Evolutionary conservation across 106 monocot species (phyloP).

Genomic region (Alisma plantagoaquatica): DNA sequence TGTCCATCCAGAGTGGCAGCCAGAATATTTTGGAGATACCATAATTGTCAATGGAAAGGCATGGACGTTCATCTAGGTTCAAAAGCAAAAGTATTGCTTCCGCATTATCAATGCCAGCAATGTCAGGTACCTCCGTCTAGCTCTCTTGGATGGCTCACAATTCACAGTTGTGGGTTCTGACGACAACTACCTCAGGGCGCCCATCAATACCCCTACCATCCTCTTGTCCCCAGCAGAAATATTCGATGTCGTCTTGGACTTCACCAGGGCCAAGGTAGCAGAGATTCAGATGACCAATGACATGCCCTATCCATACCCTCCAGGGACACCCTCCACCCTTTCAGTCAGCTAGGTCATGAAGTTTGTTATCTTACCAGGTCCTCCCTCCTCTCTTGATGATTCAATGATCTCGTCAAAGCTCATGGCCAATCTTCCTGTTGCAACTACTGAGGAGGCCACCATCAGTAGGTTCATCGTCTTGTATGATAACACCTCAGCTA

Average conservation of each 20-base stretch:
- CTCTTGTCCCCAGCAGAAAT: neutral
- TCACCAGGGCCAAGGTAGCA: neutral
- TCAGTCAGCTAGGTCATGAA: neutral
- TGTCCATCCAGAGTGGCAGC: conserved; percentile 10
- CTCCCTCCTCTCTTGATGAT: neutral
- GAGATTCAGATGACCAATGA: neutral
- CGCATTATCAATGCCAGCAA: conserved; percentile 13
- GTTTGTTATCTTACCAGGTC: neutral
- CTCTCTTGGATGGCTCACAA: neutral
- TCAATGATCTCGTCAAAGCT: neutral
- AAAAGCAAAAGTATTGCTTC: neutral
- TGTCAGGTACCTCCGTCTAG: conserved; percentile 1
- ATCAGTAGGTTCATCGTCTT: neutral
- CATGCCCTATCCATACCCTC: conserved; percentile 3
- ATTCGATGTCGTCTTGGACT: conserved; percentile 1
- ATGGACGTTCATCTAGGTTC: conserved; percentile 1
- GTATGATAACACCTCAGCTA: neutral
- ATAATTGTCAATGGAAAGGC: conserved; percentile 11
- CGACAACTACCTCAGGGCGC: neutral
- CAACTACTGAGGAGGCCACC: neutral
- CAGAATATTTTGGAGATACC: conserved; percentile 8
- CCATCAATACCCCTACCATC: neutral
- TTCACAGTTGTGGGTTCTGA: conserved; percentile 2
- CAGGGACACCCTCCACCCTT: neutral
- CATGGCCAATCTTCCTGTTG: neutral